Conservation (phyloP, 768 basidiomycete species). For the Lactarius sp. region DNA sequence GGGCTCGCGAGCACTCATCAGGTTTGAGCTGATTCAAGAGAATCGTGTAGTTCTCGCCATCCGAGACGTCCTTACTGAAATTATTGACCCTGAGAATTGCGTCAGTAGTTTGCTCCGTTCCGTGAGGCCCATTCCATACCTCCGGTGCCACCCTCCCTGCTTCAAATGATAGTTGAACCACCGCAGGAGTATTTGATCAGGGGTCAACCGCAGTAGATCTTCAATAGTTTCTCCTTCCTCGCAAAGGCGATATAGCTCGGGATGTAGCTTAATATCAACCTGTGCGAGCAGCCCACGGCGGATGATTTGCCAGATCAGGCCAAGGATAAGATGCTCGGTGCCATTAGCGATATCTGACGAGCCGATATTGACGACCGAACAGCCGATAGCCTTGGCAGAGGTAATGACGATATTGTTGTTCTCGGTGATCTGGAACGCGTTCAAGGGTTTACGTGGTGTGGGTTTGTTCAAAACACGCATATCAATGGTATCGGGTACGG, state of each 20-base stretch:
- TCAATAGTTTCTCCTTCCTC: conserved; percentile 98
- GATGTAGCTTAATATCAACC: conserved; percentile 97
- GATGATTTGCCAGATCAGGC: conserved; percentile 98
- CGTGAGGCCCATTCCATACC: conserved; percentile 41
- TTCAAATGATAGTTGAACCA: conserved; percentile 99
- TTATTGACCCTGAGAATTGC: conserved; percentile 75
- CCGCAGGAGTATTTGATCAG: conserved; percentile 93
- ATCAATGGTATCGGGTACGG: conserved; percentile 98
- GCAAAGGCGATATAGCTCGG: conserved; percentile 91
- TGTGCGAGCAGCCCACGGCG: conserved; percentile 87
- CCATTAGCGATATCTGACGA: conserved; percentile 90
- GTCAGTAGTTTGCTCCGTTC: conserved; percentile 1
- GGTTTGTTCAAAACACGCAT: conserved; percentile 96
- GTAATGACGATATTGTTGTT: conserved; percentile 99
- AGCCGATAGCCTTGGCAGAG: conserved; percentile 96
- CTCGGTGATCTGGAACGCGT: conserved; percentile 98
- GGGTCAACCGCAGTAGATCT: conserved; percentile 87
- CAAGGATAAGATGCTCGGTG: conserved; percentile 92
- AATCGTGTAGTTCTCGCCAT: conserved; percentile 97
- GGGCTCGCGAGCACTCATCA: conserved; percentile 84
- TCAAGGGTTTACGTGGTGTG: conserved; percentile 71
- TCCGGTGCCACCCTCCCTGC: conserved; percentile 85
- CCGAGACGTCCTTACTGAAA: conserved; percentile 95
- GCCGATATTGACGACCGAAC: conserved; percentile 98
- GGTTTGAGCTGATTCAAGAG: conserved; percentile 95